phyloP scores from a whole-genome alignment of 257 asterid genomes.

The Nicotiana otophora region DNA sequence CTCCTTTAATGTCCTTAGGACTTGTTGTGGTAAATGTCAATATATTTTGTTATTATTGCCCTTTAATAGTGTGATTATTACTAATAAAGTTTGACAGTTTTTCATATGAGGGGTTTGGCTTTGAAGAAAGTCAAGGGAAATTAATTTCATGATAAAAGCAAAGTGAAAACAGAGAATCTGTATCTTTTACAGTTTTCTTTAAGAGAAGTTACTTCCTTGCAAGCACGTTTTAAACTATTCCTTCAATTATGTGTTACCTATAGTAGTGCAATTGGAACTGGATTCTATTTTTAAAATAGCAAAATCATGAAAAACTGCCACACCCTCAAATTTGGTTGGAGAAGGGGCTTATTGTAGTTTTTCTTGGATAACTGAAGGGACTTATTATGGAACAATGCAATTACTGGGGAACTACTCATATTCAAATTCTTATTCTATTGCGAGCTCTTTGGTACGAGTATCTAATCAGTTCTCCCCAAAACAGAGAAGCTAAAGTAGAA shows the following conservation, averaged over 20 bases:
- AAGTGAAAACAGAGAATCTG: neutral
- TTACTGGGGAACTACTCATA: neutral
- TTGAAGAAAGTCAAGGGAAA: neutral
- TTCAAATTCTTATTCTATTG: neutral
- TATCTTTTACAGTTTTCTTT: neutral
- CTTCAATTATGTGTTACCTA: neutral
- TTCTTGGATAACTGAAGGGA: neutral
- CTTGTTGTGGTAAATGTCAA: conserved; percentile 58
- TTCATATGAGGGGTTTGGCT: neutral
- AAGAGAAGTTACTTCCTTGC: neutral
- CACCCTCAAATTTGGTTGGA: neutral
- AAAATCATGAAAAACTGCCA: neutral
- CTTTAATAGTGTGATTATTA: neutral
- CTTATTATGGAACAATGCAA: neutral
- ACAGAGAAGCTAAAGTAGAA: neutral
- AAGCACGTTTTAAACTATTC: neutral
- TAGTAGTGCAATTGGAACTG: neutral
- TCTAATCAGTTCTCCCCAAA: neutral
- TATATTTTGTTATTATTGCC: conserved; percentile 3
- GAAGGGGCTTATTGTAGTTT: neutral
- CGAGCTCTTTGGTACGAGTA: neutral
- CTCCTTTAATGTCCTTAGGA: conserved; percentile 72
- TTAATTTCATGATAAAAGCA: neutral
- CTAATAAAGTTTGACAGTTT: neutral
- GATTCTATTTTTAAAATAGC: neutral